Evolutionary conservation across 2,329 filamentous ascomycete genomes (phyloP), one percentile per base, ranked within the genome.

Genomic region (Anisogramma anomala): DNA sequence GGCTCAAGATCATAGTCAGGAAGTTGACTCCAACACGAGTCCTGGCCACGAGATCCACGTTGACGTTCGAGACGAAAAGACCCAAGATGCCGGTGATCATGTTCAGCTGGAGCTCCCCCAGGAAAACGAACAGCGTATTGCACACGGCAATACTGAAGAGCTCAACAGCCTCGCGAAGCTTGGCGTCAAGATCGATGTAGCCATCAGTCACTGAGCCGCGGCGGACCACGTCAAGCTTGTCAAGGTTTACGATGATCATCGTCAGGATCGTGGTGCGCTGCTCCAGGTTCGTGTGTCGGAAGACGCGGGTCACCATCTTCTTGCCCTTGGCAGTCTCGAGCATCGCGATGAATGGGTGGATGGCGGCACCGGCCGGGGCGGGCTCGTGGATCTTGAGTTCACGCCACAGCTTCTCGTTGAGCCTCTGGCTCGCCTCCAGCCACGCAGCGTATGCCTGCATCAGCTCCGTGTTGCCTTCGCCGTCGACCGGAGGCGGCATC

Each of bases 311-410:
- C 46, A 98, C 86, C 2, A 84, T 85, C 66, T 91, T 94, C 67
- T 95, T 96, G 55, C 91, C 91, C 68, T 98, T 98, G 51, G 81
- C 77, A 55, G 91, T 93, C 4, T 88, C 94, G 34, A 98, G 68
- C 59, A 98, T 89, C 34, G 88, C 85, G 52, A 98, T 95, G 63
- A 98, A 98, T 0, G 91, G 91, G 59, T 98, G 91, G 14, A 79
- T 71, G 3, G 82, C 75, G 39, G 81, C 84, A n/a, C 41, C 41
- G 33, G 68, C 72, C 20, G 76, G 82, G 51, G 95, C 91, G 1
- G 87, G 88, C 57, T 94, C 89, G 63, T 94, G 85, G 36, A 98
- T 85, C 65, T 93, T 94, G 37, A 95, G 72, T 44, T 84, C 77
- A 31, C 74, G 68, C 91, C 91, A 98, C 10, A 98, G 71, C 57